A percentile compares a stretch with the other conserved stretches of the same genome.
Evolutionary conservation across 768 basidiomycete species (phyloP).

Genomic region (Strobilomyces echinocephalus): DNA sequence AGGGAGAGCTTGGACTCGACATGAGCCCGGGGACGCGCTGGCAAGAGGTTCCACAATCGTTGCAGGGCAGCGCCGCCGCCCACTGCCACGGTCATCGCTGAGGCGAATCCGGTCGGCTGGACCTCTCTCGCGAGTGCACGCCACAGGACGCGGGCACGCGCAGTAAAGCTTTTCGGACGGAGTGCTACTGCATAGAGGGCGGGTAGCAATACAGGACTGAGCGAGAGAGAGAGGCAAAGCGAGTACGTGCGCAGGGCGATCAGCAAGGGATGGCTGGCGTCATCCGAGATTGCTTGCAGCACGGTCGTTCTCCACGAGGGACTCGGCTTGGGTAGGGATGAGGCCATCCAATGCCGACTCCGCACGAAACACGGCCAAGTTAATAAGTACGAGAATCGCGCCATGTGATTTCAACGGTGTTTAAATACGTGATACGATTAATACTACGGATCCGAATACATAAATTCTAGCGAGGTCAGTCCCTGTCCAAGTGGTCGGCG

Average conservation of each 20-base stretch:
- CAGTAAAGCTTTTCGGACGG: slow-evolving; percentile 23
- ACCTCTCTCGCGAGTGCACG: slow-evolving; percentile 53
- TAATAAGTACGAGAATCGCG: neutral
- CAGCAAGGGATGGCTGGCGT: slow-evolving; percentile 48
- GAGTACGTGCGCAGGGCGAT: slow-evolving; percentile 64
- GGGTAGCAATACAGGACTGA: slow-evolving; percentile 62
- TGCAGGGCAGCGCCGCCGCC: slow-evolving; percentile 59
- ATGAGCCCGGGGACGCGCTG: slow-evolving; percentile 7
- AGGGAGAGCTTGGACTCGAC: slow-evolving; percentile 30
- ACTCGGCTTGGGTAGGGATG: neutral
- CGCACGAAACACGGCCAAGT: neutral
- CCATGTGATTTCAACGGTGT: slow-evolving; percentile 3
- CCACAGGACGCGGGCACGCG: slow-evolving; percentile 8
- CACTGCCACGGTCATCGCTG: slow-evolving; percentile 56
- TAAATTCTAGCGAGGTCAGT: neutral
- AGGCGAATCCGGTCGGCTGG: slow-evolving; percentile 61
- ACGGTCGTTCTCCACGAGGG: neutral
- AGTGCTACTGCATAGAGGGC: slow-evolving; percentile 37
- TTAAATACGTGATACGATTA: too few species aligned
- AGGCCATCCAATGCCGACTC: neutral
- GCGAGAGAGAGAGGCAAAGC: slow-evolving; percentile 57
- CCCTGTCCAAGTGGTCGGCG: slow-evolving; percentile 18
- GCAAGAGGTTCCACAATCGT: slow-evolving; percentile 38
- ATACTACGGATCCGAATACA: too few species aligned
- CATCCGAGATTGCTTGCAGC: slow-evolving; percentile 20